These are phyloP conservation scores for Avena atlantica DNA, from an alignment of 176 grass and related monocot genomes.

Conservation along the genomic window DNA sequence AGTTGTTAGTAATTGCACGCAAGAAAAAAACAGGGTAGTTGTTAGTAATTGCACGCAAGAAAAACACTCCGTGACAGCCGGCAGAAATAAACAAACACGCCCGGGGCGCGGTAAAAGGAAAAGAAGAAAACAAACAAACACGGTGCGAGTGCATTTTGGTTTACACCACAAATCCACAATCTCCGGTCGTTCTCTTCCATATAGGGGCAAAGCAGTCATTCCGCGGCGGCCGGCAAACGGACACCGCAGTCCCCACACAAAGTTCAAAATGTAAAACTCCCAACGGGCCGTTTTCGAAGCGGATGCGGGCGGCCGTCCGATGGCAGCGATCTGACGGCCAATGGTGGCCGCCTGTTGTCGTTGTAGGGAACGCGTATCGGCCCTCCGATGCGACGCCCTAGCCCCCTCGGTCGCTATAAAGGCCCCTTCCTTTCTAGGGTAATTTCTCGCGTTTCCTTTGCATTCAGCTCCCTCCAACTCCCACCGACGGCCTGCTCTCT, in stretches of 20 bases:
- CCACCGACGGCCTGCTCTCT: slow-evolving; percentile 5
- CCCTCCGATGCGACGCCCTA: slow-evolving; percentile 60
- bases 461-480: not conserved
- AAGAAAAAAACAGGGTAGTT: too few species aligned
- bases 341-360: slow-evolving; percentile 16
- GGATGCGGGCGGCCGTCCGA: slow-evolving; percentile 51
- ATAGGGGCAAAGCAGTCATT: slow-evolving; percentile 49
- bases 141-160: not conserved
- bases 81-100: not conserved
- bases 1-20: too few species aligned
- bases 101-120: too few species aligned
- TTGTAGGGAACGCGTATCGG: slow-evolving; percentile 60
- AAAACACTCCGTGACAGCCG: not conserved
- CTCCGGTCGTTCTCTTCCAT: not conserved
- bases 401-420: slow-evolving; percentile 59
- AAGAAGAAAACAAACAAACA: not conserved
- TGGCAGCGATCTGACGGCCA: slow-evolving; percentile 51
- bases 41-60: too few species aligned
- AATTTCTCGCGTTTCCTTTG: not conserved
- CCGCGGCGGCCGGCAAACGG: not conserved
- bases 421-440: slow-evolving; percentile 26
- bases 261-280: slow-evolving; percentile 54
- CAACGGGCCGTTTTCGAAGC: slow-evolving; percentile 52
- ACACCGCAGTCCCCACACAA: slow-evolving; percentile 25
- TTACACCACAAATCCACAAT: not conserved